Evolutionary conservation across 345 rosid species (phyloP), one percentile per base, ranked within the genome.

Genomic region (Syzygium grande): DNA sequence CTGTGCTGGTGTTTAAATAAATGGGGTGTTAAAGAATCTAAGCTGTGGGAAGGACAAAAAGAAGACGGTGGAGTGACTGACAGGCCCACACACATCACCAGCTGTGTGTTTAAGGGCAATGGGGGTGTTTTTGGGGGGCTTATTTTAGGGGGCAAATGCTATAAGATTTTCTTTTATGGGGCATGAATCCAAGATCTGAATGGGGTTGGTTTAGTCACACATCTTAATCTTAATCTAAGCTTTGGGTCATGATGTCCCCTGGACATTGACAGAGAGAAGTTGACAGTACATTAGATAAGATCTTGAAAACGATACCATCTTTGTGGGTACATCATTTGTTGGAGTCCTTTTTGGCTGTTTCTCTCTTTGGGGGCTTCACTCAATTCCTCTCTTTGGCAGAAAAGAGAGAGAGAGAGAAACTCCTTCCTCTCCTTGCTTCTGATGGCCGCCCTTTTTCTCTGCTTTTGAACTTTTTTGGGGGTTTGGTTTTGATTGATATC

Each of bases 311-410:
- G 89, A 88, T 77, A 58, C 27, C 46, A 1, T 7, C 51, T 86
- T 55, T 78, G 61, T 30, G n/a, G 43, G 49, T 22, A 79, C 56
- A 79, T 85, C 91, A 46, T n/a, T 38, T 87, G 87, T 85, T 79
- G 83, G 86, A 22, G 38, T 53, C 84, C 89, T 87, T 93, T 93
- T 91, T 92, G 95, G 92, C 90, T 88, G 61, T 90, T 92, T 92
- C 86, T 55, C 79, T 49, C 11, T 41, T 86, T 63, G 49, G 86
- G 86, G 56, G 49, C 80, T 34, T 38, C 46, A 9, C 80, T 21
- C 27, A 22, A 34, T 73, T 19, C 19, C 46, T 68, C 46, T 15
- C 80, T 19, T 17, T 34, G 25, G 84, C 80, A 34, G 49, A 15
- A 65, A 65, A 2, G 19, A 61, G 73, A n/a, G 16, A 63, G 78